Evolutionary conservation across 441 rosid genomes (phyloP).

Genomic region (Aleurites moluccanus): DNA sequence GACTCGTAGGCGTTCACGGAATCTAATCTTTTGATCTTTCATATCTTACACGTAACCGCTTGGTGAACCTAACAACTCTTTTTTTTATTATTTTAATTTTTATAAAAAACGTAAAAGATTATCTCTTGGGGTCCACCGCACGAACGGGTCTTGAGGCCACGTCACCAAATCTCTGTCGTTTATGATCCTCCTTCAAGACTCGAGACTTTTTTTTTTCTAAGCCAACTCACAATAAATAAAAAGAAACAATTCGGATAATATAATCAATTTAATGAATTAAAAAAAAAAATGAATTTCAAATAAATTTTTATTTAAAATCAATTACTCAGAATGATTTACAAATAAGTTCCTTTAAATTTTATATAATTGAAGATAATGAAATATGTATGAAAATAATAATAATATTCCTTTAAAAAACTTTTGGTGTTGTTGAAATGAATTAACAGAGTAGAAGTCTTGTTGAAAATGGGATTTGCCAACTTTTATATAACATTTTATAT

Average conservation of each 20-base stretch:
- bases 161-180: conserved; percentile 59
- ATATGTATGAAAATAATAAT: too few species aligned
- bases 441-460: neutral
- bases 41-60: conserved; percentile 27
- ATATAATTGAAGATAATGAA: too few species aligned
- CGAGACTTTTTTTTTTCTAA: neutral
- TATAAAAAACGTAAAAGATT: neutral
- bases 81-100: too few species aligned
- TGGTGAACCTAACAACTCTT: neutral
- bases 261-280: too few species aligned
- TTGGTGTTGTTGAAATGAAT: neutral
- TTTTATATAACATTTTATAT: neutral
- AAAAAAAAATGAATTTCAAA: neutral
- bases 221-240: too few species aligned
- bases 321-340: too few species aligned
- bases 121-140: conserved; percentile 50
- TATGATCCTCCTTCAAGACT: neutral
- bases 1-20: conserved; percentile 17
- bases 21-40: neutral
- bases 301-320: too few species aligned
- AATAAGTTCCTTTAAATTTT: too few species aligned
- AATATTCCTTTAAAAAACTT: neutral
- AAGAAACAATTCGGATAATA: too few species aligned
- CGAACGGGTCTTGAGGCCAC: conserved; percentile 48
- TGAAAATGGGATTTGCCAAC: neutral